A percentile compares a stretch with the other conserved stretches of the same genome.
phyloP scores from a whole-genome alignment of 257 asterid species.

The Coffea canephora region DNA sequence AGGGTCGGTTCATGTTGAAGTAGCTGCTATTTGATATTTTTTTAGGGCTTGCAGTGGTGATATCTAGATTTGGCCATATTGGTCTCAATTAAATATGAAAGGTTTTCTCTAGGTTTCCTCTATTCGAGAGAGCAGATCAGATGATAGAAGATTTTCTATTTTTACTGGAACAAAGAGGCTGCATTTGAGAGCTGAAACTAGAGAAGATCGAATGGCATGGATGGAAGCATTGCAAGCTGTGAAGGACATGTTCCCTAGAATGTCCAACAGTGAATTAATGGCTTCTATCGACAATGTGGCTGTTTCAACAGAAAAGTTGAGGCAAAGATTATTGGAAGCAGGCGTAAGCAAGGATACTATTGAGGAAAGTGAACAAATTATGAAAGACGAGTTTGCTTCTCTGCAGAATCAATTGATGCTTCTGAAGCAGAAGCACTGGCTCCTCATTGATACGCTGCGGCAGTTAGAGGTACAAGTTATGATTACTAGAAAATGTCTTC shows the following conservation, averaged over 20 bases:
- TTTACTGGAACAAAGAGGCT: slow-evolving; percentile 94
- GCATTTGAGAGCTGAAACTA: slow-evolving; percentile 81
- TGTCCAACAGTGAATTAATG: slow-evolving; percentile 92
- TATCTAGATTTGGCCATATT: too few species aligned
- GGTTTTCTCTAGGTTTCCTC: slow-evolving; percentile 71
- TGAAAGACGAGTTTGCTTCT: slow-evolving; percentile 74
- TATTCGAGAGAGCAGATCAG: slow-evolving; percentile 81
- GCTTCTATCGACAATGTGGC: slow-evolving; percentile 68
- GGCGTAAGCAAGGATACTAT: slow-evolving; percentile 62
- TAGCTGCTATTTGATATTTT: not conserved
- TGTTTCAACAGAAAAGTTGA: slow-evolving; percentile 73
- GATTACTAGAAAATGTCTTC: slow-evolving; percentile 38
- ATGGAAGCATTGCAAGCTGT: slow-evolving; percentile 87
- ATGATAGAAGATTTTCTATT: slow-evolving; percentile 87
- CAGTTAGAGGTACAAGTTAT: slow-evolving; percentile 88
- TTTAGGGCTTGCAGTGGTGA: not conserved
- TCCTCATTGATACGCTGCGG: slow-evolving; percentile 74
- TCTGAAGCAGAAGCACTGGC: slow-evolving; percentile 84
- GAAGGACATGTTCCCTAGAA: slow-evolving; percentile 91
- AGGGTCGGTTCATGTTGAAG: not conserved
- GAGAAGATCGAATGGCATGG: slow-evolving; percentile 82
- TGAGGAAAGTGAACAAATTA: slow-evolving; percentile 78
- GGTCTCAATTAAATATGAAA: slow-evolving; percentile 23
- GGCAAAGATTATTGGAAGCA: slow-evolving; percentile 74
- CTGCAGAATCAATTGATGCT: slow-evolving; percentile 71